phyloP scores from a whole-genome alignment of 768 basidiomycete species.

The Podaxis carcinomalis region DNA sequence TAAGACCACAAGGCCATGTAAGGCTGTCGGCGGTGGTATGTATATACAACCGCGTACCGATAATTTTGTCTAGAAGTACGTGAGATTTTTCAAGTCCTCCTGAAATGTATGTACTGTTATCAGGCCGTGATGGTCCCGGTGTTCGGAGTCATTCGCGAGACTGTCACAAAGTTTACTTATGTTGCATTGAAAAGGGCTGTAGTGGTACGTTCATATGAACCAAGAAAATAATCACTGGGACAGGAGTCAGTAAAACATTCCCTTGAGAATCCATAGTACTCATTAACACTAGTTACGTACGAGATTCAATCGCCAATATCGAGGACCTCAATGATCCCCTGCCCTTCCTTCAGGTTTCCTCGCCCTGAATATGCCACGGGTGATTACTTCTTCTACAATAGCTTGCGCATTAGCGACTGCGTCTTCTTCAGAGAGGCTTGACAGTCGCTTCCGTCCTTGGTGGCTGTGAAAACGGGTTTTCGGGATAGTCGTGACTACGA shows the following conservation, averaged over 20 bases:
- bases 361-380: constrained; percentile 69
- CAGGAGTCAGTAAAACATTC: too few species aligned
- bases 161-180: too few species aligned
- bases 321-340: constrained; percentile 23
- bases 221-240: too few species aligned
- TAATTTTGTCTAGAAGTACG: neutral
- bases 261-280: too few species aligned
- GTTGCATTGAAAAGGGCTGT: too few species aligned
- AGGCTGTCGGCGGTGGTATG: neutral
- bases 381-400: constrained; percentile 52
- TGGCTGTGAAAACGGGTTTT: constrained; percentile 1
- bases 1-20: neutral
- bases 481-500: constrained; percentile 19
- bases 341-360: constrained; percentile 70
- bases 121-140: too few species aligned
- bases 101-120: too few species aligned
- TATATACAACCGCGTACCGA: neutral
- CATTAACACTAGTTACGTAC: neutral
- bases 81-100: too few species aligned
- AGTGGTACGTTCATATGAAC: too few species aligned
- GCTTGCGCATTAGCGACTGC: constrained; percentile 38
- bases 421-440: constrained; percentile 17
- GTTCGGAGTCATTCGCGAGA: too few species aligned
- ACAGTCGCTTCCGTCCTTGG: constrained; percentile 22
- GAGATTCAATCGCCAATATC: neutral